Percentiles rank a stretch among this genome's conserved stretches.
These are phyloP conservation scores for Acanthamoeba castellanii DNA, from an alignment of 208 protist genomes.

Conservation along the genomic window DNA sequence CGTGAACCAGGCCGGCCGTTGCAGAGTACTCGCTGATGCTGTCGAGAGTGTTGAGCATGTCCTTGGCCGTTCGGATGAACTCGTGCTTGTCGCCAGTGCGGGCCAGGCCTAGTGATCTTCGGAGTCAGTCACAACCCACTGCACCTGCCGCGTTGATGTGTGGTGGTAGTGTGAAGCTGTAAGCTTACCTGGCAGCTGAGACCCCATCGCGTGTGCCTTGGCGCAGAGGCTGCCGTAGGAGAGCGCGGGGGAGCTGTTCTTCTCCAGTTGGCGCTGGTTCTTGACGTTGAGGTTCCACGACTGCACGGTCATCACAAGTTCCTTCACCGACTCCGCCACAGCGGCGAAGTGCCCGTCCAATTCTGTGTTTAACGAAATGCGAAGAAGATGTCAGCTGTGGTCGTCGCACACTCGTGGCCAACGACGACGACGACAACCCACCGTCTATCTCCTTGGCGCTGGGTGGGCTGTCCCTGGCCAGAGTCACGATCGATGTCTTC, in stretches of 20 bases:
- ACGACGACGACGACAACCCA: neutral
- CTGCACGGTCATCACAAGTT: neutral
- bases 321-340: conserved; percentile 25
- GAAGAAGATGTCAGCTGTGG: neutral
- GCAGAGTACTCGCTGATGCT: conserved; percentile 44
- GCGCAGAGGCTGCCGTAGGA: neutral
- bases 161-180: neutral
- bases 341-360: neutral
- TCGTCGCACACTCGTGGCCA: neutral
- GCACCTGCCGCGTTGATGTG: too few relatives aligned
- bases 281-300: conserved; percentile 33
- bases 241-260: neutral
- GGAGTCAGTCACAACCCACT: neutral
- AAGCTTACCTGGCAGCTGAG: neutral
- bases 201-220: neutral
- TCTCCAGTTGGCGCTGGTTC: neutral
- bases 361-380: neutral
- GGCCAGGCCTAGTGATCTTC: neutral
- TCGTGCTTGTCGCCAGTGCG: neutral
- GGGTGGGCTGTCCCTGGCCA: neutral
- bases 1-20: neutral
- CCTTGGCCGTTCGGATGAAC: neutral
- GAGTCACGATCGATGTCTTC: neutral
- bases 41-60: conserved; percentile 17
- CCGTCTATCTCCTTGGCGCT: neutral